These are phyloP conservation scores for Cavenderia fasciculata DNA, from an alignment of 78 protist species.

Conservation along the genomic window DNA sequence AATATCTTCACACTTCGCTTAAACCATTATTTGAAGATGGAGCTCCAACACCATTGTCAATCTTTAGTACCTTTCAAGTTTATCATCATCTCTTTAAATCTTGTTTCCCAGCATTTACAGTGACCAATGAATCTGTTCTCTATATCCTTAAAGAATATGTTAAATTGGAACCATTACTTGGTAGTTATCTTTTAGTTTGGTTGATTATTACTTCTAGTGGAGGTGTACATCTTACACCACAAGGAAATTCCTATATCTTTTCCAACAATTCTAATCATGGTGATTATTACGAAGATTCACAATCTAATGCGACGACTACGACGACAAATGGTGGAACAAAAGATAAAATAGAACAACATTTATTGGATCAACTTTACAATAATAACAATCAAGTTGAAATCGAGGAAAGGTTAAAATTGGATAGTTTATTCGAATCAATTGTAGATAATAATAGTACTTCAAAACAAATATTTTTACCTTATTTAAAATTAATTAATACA, in stretches of 20 bases:
- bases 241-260: slow-evolving; percentile 12
- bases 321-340: no score
- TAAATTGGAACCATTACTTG: slow-evolving; percentile 17
- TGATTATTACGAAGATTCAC: no score
- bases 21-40: slow-evolving; percentile 13
- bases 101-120: not conserved
- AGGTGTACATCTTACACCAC: not conserved
- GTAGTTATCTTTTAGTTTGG: slow-evolving; percentile 38
- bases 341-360: no score
- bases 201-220: slow-evolving; percentile 20
- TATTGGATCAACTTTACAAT: no score
- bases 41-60: not conserved
- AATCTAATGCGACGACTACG: no score
- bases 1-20: not conserved
- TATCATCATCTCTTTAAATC: slow-evolving; percentile 37
- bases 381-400: no score
- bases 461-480: not conserved
- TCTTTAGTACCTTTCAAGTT: slow-evolving; percentile 29
- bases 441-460: not conserved
- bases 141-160: slow-evolving; percentile 17
- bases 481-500: not conserved
- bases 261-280: slow-evolving; percentile 25
- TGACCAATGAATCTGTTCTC: not conserved
- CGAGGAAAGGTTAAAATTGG: slow-evolving; percentile 23
- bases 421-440: slow-evolving; percentile 28